These are phyloP conservation scores for Polychaeton citri DNA, from an alignment of 2,329 filamentous ascomycete species.

Conservation along the genomic window DNA sequence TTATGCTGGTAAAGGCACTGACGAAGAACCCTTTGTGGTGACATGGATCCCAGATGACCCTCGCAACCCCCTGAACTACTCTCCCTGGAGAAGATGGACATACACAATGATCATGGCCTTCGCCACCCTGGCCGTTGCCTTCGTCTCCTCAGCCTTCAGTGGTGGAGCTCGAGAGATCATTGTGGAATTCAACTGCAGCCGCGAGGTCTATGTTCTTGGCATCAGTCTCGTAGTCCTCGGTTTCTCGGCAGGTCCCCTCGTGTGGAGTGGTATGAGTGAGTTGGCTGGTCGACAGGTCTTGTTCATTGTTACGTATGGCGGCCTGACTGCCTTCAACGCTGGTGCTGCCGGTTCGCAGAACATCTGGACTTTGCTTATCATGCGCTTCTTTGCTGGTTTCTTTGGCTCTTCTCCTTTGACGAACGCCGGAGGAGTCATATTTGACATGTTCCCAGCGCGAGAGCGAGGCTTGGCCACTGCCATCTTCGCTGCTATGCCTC, in stretches of 20 bases:
- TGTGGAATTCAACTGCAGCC: conserved; percentile 37
- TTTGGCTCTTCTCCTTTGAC: conserved; percentile 32
- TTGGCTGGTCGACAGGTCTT: conserved; percentile 38
- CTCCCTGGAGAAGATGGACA: conserved; percentile 47
- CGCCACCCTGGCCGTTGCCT: conserved; percentile 54
- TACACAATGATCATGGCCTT: conserved; percentile 51
- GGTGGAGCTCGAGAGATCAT: conserved; percentile 44
- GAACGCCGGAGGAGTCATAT: conserved; percentile 34
- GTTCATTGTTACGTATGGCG: conserved; percentile 23
- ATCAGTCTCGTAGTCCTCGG: conserved; percentile 53
- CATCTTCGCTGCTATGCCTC: conserved; percentile 53
- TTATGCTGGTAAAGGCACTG: conserved; percentile 40
- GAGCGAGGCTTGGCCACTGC: conserved; percentile 41
- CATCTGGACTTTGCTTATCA: conserved; percentile 30
- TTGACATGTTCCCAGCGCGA: conserved; percentile 31
- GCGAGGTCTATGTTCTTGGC: conserved; percentile 46
- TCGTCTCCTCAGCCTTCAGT: conserved; percentile 56
- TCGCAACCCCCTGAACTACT: conserved; percentile 52
- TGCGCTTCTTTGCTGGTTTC: conserved; percentile 32
- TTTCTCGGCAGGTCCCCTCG: conserved; percentile 39
- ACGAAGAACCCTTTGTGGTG: conserved; percentile 52
- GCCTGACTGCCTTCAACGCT: conserved; percentile 27
- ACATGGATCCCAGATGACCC: conserved; percentile 54
- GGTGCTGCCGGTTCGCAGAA: conserved; percentile 30
- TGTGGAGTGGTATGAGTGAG: conserved; percentile 52